Evolutionary conservation across 129 eudicot species (phyloP).

Genomic region (Chrysanthemum lavandulifolium): DNA sequence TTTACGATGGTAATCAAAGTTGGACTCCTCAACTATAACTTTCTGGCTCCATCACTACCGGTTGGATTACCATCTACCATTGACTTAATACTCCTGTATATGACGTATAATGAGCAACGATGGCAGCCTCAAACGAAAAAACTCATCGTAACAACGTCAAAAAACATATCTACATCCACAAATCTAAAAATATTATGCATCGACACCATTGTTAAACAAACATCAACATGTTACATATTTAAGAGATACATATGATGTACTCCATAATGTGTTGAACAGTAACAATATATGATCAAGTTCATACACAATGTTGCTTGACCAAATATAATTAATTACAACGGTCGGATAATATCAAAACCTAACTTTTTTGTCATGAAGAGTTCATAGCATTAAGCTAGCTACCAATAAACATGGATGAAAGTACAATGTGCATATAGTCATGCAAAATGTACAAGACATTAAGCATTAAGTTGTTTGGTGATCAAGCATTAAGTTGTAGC

Average conservation of each 20-base stretch:
- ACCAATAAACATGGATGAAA: conserved; percentile 16
- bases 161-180: too few species aligned
- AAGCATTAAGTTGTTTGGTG: conserved; percentile 4
- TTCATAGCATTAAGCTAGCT: conserved; percentile 1
- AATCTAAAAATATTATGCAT: too few species aligned
- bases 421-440: conserved; percentile 8
- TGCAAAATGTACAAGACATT: conserved; percentile 22
- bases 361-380: conserved; percentile 22
- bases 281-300: background rate
- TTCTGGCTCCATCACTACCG: too few species aligned
- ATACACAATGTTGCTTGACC: background rate
- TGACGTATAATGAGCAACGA: background rate
- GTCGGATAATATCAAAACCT: conserved; percentile 20
- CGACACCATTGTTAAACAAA: background rate
- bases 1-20: too few species aligned
- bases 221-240: background rate
- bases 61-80: too few species aligned
- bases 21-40: too few species aligned
- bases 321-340: conserved; percentile 19
- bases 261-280: background rate
- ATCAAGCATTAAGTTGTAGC: conserved; percentile 29
- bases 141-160: background rate
- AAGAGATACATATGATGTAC: background rate
- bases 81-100: too few species aligned
- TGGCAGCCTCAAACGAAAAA: background rate